Conservation (phyloP, 2,329 filamentous ascomycete species). For the Aureobasidium sp. region DNA sequence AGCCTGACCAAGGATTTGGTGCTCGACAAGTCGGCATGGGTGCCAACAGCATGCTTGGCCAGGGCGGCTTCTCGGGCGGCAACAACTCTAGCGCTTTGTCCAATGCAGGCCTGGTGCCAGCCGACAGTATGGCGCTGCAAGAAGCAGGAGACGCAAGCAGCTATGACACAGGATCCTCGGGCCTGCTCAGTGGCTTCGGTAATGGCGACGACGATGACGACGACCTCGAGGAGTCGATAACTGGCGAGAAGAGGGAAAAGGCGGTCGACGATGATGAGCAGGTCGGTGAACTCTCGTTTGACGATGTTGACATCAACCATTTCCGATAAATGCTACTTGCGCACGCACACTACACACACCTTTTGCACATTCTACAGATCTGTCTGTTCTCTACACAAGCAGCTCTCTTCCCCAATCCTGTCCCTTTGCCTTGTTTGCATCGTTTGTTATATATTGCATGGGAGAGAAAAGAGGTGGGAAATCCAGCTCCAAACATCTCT, state of each 20-base stretch:
- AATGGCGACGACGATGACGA: conserved; percentile 96
- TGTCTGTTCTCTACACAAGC: not conserved
- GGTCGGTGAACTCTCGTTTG: conserved; percentile 60
- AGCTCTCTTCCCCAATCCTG: not conserved
- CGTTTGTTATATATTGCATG: conserved; percentile 9
- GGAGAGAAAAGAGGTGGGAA: not conserved
- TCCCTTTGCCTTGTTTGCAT: not conserved
- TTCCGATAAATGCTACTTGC: conserved; percentile 41
- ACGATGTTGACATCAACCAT: conserved; percentile 52
- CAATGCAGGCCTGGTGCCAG: conserved; percentile 45
- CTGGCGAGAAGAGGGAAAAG: conserved; percentile 34
- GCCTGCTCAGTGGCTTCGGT: conserved; percentile 71
- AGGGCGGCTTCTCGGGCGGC: conserved; percentile 45
- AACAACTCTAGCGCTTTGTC: conserved; percentile 55
- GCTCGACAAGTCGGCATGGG: conserved; percentile 48
- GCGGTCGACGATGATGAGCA: conserved; percentile 51
- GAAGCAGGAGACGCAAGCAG: conserved; percentile 28
- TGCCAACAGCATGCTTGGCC: conserved; percentile 30
- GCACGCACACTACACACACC: not conserved
- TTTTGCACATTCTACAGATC: not conserved
- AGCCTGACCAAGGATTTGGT: conserved; percentile 81
- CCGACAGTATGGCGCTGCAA: conserved; percentile 28
- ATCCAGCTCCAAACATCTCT: not conserved
- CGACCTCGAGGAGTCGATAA: conserved; percentile 63
- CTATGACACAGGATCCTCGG: conserved; percentile 27